phyloP scores from a whole-genome alignment of 768 basidiomycete species.

The button mushroom (Agaricus bisporus) region DNA sequence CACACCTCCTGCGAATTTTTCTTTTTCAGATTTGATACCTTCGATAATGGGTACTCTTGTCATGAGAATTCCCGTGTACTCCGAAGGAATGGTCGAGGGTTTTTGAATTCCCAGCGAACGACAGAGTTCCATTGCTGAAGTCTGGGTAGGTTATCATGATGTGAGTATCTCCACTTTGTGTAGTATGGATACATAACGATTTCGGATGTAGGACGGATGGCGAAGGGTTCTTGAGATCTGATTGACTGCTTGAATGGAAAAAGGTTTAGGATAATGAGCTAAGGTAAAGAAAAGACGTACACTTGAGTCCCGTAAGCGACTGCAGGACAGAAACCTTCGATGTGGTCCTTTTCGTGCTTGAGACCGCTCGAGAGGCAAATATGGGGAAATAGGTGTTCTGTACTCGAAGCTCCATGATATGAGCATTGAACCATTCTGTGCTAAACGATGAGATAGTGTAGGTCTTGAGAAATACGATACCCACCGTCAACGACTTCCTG shows the following conservation, averaged over 20 bases:
- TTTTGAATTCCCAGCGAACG: conserved; percentile 99
- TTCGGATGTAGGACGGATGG: conserved; percentile 96
- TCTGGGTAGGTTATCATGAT: conserved; percentile 95
- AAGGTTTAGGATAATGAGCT: background rate
- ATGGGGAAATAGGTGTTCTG: no score
- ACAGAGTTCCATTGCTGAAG: conserved; percentile 99
- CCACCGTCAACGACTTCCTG: conserved; percentile 94
- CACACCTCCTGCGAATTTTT: conserved; percentile 99
- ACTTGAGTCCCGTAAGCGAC: conserved; percentile 30
- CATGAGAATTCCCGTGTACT: conserved; percentile 98
- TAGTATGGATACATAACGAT: conserved; percentile 99
- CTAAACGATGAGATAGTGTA: no score
- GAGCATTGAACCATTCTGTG: conserved; percentile 17
- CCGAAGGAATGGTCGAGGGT: conserved; percentile 99
- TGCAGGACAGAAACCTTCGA: background rate
- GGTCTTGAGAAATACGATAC: conserved; percentile 11
- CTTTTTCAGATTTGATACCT: conserved; percentile 97
- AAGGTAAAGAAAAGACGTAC: conserved; percentile 30
- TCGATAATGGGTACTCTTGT: conserved; percentile 99
- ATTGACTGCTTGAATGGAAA: background rate
- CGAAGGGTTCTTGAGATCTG: conserved; percentile 73
- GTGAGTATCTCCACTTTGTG: conserved; percentile 96
- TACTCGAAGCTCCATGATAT: no score
- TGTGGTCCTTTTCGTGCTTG: conserved; percentile 20
- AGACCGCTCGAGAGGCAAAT: no score